These are phyloP conservation scores for Backusella tuberculispora DNA, from an alignment of 192 early-diverging fungal genomes.

Conservation along the genomic window DNA sequence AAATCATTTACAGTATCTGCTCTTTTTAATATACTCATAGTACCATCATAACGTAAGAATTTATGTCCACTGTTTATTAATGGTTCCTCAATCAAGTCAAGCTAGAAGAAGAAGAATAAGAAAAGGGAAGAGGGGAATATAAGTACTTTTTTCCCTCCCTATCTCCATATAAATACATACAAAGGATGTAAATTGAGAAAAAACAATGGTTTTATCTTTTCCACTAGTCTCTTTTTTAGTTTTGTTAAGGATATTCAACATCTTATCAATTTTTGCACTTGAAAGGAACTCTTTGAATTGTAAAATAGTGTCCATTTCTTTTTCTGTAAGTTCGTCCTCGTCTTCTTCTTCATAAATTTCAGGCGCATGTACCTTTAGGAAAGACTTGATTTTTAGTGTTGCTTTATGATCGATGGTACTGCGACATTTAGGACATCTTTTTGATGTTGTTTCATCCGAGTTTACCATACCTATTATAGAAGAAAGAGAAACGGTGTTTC, in stretches of 20 bases:
- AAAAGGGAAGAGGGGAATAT: too few relatives aligned
- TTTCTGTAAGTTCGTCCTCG: neutral
- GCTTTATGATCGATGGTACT: neutral
- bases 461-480: neutral
- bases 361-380: conserved; percentile 22
- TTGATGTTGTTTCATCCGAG: neutral
- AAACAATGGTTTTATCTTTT: conserved; percentile 59
- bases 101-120: neutral
- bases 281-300: conserved; percentile 5
- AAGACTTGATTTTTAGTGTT: conserved; percentile 12
- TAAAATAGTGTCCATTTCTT: neutral
- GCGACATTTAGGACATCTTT: conserved; percentile 36
- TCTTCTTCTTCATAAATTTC: neutral
- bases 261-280: conserved; percentile 51
- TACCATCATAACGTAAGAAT: conserved; percentile 50
- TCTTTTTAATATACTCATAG: conserved; percentile 42
- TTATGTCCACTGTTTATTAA: conserved; percentile 38
- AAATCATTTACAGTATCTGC: conserved; percentile 47
- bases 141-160: too few relatives aligned
- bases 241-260: conserved; percentile 43
- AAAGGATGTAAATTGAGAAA: conserved; percentile 57
- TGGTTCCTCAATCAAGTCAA: conserved; percentile 50
- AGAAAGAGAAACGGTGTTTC: neutral
- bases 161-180: neutral
- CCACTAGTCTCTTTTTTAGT: conserved; percentile 19